These are phyloP conservation scores for Penicillium fimorum DNA, from an alignment of 495 filamentous ascomycete species.

Conservation along the genomic window DNA sequence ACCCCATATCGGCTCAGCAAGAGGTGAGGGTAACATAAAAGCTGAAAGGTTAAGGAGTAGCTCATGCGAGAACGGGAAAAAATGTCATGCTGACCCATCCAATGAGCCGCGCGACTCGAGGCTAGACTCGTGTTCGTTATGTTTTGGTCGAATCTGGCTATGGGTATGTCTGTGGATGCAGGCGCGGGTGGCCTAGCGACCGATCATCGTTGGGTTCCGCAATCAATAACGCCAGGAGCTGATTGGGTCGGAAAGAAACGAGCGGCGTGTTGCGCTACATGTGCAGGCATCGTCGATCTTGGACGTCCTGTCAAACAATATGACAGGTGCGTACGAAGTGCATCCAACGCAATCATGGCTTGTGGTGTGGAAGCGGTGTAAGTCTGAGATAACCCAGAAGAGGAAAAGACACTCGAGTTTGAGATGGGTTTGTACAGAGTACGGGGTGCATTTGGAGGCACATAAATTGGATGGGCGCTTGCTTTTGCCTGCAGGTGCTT, in stretches of 20 bases:
- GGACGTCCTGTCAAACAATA: conserved; percentile 1
- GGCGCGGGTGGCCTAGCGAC: conserved; percentile 1
- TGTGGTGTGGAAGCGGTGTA: background rate
- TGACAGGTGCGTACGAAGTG: background rate
- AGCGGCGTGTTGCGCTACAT: conserved; percentile 2
- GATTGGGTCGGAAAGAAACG: background rate
- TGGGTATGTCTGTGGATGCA: background rate
- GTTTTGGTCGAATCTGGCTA: background rate
- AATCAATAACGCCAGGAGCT: background rate
- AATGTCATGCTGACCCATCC: background rate
- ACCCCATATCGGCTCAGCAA: background rate
- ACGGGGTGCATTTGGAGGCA: background rate
- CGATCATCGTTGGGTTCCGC: background rate
- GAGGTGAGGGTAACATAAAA: background rate
- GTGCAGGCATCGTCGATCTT: conserved; percentile 5
- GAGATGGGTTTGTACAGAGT: background rate
- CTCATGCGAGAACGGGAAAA: background rate
- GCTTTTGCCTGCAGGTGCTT: conserved; percentile 1
- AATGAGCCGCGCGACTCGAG: background rate
- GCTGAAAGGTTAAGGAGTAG: background rate
- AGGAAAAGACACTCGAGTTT: background rate
- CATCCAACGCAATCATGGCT: background rate
- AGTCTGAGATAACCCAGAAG: background rate
- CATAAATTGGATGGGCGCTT: background rate
- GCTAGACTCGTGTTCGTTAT: background rate